Base-by-base conservation (phyloP, 192 early-diverging fungal genomes). In the Hyaloraphidium curvatum region DNA sequence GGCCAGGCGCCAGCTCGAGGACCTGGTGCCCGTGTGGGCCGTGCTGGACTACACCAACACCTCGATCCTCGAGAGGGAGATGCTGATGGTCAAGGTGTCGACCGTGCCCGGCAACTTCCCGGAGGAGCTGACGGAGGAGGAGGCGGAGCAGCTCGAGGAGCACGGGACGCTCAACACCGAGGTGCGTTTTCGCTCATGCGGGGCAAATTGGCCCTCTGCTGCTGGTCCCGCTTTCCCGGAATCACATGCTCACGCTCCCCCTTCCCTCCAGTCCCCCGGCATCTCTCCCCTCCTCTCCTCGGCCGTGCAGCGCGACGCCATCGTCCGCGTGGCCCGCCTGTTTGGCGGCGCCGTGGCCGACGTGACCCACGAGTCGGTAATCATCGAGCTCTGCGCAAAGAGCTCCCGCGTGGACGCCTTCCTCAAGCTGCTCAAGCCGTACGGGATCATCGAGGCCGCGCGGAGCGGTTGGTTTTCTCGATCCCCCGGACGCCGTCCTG, bases 1-100 rank as follows among this genome's bases (percentile, higher is more conserved):
- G 70, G 91, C 89, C 22, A 76, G 80, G 61, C 73, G 84, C 57
- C 91, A 95, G 76, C 69, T 97, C 52, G 91, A 93, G 66, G 91
- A 97, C 64, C 63, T 95, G 67, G 89, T 97, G 22, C 91, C 90
- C 21, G 86, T 98, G 13, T 96, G 89, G 89, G 91, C 91, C 25
- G 91, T 96, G 31, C 69, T 98, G 57, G 91, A 98, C 66, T 96
- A 94, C 75, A 87, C 89, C 16, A 73, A 83, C 55, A 83, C 83
- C 29, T 76, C 70, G 41, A 75, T 89, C 35, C 80, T 98, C 28
- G 84, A 96, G 69, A 78, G 94, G 43, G 94, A 98, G 70, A 65
- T 94, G 59, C 69, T 93, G 39, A 62, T 98, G 56, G 78, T 87
- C 63, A 98, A 98, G 73, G 84, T 93, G 40, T 89, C 82, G 43